These are phyloP conservation scores for Claviceps spartinae DNA, from an alignment of 2,329 filamentous ascomycete genomes.

Conservation along the genomic window DNA sequence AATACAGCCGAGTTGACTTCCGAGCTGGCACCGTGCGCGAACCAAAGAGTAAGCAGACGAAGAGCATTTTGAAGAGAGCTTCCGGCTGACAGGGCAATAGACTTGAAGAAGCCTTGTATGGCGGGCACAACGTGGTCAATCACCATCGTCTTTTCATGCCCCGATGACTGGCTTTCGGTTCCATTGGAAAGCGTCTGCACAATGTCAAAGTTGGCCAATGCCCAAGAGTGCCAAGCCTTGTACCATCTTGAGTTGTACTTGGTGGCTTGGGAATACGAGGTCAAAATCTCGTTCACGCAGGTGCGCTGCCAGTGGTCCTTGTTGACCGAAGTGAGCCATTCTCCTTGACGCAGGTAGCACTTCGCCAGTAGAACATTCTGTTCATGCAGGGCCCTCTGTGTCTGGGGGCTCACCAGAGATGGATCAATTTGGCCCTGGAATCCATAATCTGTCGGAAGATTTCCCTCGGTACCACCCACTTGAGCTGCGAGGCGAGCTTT, in stretches of 20 bases:
- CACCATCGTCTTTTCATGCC: conserved; percentile 50
- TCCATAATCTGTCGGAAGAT: conserved; percentile 32
- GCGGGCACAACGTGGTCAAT: conserved; percentile 87
- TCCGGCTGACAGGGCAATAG: conserved; percentile 78
- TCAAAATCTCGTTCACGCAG: conserved; percentile 74
- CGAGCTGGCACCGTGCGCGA: conserved; percentile 74
- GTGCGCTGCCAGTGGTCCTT: conserved; percentile 81
- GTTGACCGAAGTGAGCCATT: conserved; percentile 83
- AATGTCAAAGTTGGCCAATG: conserved; percentile 94
- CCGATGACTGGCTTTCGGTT: conserved; percentile 36
- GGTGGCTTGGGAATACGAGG: conserved; percentile 84
- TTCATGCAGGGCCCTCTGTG: conserved; percentile 41
- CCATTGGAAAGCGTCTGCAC: conserved; percentile 67
- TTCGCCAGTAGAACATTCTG: conserved; percentile 71
- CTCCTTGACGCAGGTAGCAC: conserved; percentile 89
- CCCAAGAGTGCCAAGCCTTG: conserved; percentile 99
- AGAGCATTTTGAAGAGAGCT: conserved; percentile 95
- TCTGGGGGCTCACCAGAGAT: conserved; percentile 32
- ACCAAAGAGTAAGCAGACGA: conserved; percentile 87
- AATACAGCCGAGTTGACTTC: conserved; percentile 83
- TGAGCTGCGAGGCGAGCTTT: conserved; percentile 36
- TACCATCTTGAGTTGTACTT: conserved; percentile 93
- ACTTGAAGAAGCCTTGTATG: conserved; percentile 92
- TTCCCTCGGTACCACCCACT: conserved; percentile 28
- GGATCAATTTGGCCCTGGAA: conserved; percentile 35